Percentiles rank a stretch among this genome's conserved stretches.
Evolutionary conservation across 106 monocot species (phyloP).

Genomic region (Allium fistulosum): DNA sequence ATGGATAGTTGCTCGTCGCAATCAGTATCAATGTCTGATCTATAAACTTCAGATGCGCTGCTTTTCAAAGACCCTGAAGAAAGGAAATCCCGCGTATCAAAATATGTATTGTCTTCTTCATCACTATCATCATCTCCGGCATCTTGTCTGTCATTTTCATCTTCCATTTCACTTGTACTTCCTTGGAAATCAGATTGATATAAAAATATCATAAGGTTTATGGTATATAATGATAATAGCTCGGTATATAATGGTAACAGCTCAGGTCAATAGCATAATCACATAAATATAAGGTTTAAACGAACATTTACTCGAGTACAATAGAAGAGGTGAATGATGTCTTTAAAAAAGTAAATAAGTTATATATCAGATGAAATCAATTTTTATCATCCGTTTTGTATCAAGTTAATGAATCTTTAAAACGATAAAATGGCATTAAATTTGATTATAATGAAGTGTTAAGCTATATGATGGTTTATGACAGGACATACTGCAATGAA

Average conservation of each 20-base stretch:
- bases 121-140: slow-evolving; percentile 86
- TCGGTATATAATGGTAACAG: too few species aligned
- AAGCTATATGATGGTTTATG: too few species aligned
- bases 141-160: slow-evolving; percentile 84
- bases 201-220: slow-evolving; percentile 4
- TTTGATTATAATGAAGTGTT: too few species aligned
- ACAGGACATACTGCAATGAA: neutral
- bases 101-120: slow-evolving; percentile 86
- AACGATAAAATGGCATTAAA: too few species aligned
- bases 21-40: slow-evolving; percentile 62
- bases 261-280: too few species aligned
- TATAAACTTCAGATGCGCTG: slow-evolving; percentile 59
- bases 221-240: neutral
- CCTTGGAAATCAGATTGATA: slow-evolving; percentile 34
- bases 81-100: slow-evolving; percentile 91
- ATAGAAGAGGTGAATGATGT: too few species aligned
- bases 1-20: slow-evolving; percentile 58
- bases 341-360: too few species aligned
- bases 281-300: too few species aligned
- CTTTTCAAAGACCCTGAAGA: slow-evolving; percentile 95
- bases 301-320: too few species aligned
- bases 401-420: too few species aligned
- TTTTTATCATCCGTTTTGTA: too few species aligned
- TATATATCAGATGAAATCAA: too few species aligned
- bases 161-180: slow-evolving; percentile 76